Conservation (phyloP, 306 rosid genomes). For the Oxytropis ochrocephala region DNA sequence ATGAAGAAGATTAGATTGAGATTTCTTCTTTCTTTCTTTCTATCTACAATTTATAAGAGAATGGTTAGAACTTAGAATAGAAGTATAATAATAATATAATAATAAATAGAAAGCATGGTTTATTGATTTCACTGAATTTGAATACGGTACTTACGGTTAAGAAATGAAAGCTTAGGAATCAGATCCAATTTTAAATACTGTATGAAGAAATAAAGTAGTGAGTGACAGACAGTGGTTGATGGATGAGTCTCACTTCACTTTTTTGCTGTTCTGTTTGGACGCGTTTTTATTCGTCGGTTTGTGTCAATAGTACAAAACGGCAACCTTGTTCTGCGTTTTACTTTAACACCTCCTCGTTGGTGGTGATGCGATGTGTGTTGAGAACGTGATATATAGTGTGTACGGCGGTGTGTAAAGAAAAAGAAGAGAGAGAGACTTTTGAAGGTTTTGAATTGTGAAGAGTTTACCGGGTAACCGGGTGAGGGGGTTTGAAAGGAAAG, state of each 20-base stretch:
- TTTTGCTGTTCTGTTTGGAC: slow-evolving; percentile 15
- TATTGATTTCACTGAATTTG: neutral
- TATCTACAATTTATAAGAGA: neutral
- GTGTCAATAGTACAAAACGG: slow-evolving; percentile 8
- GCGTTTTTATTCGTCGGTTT: slow-evolving; percentile 53
- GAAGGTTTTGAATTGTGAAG: slow-evolving; percentile 5
- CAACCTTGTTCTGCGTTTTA: slow-evolving; percentile 13
- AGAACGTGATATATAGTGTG: slow-evolving; percentile 19
- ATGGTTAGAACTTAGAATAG: neutral
- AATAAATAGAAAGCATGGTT: neutral
- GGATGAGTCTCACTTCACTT: neutral
- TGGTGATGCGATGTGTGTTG: neutral
- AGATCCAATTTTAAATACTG: slow-evolving; percentile 33
- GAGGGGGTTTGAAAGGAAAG: neutral
- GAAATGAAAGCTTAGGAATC: slow-evolving; percentile 1
- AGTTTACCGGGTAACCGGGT: slow-evolving; percentile 22
- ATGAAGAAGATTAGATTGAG: neutral
- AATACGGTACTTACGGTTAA: neutral
- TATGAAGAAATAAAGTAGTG: neutral
- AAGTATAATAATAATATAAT: too few species aligned
- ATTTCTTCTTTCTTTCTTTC: neutral
- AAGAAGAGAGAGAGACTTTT: neutral
- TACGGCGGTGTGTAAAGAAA: slow-evolving; percentile 8
- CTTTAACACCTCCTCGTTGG: neutral
- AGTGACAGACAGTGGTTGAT: neutral